Evolutionary conservation across 148 eudicot genomes (phyloP).

Genomic region (Persicaria maculosa): DNA sequence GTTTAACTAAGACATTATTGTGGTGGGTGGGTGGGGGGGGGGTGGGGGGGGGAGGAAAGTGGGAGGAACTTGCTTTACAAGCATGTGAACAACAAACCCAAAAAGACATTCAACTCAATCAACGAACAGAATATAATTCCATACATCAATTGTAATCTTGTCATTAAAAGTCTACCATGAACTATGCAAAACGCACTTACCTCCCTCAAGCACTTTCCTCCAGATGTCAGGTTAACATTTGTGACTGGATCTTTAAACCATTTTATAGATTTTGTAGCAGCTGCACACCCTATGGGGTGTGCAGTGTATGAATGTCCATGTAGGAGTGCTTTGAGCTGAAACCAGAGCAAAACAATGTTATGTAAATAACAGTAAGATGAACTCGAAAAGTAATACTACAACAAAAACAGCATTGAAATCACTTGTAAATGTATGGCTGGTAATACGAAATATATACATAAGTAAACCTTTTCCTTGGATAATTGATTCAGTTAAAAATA

Average conservation of each 20-base stretch:
- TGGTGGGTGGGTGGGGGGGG: too few species aligned
- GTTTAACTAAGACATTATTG: background rate
- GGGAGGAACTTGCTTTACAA: too few species aligned
- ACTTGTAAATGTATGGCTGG: background rate
- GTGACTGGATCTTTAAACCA: constrained; percentile 74
- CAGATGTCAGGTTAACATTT: constrained; percentile 52
- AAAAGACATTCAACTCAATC: background rate
- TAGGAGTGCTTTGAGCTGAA: constrained; percentile 77
- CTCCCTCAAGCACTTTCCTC: constrained; percentile 57
- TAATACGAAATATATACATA: too few species aligned
- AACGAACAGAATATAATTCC: background rate
- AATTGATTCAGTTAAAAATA: too few species aligned
- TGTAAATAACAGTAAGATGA: background rate
- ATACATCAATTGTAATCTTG: background rate
- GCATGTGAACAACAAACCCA: too few species aligned
- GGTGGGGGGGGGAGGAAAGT: too few species aligned
- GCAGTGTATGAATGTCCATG: constrained; percentile 97
- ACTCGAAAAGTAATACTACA: too few species aligned
- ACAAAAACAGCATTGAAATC: too few species aligned
- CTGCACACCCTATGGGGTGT: constrained; percentile 91
- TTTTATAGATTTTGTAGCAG: constrained; percentile 69
- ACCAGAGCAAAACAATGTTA: constrained; percentile 4
- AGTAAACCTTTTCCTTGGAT: background rate
- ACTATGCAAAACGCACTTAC: constrained; percentile 27
- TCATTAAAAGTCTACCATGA: constrained; percentile 4